Percentiles rank a stretch among this genome's conserved stretches.
These are phyloP conservation scores for Penicillium odoratum DNA, from an alignment of 495 filamentous ascomycete species.

Conservation along the genomic window DNA sequence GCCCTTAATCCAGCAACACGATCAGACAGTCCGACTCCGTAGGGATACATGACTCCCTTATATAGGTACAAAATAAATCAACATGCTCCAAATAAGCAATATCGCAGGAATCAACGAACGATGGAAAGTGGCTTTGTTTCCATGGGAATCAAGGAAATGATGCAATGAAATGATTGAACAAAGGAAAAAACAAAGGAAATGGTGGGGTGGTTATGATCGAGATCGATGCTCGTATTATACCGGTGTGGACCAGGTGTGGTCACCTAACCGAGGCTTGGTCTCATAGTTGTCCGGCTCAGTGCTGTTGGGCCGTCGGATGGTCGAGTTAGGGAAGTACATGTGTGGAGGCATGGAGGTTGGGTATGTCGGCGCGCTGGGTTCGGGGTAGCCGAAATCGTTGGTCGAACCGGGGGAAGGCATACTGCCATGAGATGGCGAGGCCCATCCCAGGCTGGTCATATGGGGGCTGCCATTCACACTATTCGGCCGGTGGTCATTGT, in stretches of 20 bases:
- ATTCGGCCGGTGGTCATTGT: slow-evolving; percentile 67
- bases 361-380: slow-evolving; percentile 59
- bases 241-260: slow-evolving; percentile 44
- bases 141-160: slow-evolving; percentile 30
- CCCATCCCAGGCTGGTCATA: slow-evolving; percentile 71
- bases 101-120: slow-evolving; percentile 17
- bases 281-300: slow-evolving; percentile 71
- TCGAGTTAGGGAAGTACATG: slow-evolving; percentile 61
- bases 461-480: slow-evolving; percentile 72
- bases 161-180: slow-evolving; percentile 21
- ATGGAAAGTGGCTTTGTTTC: slow-evolving; percentile 20
- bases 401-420: slow-evolving; percentile 67
- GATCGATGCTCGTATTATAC: slow-evolving; percentile 28
- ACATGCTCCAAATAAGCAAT: slow-evolving; percentile 23
- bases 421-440: slow-evolving; percentile 64
- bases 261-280: slow-evolving; percentile 51
- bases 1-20: slow-evolving; percentile 14
- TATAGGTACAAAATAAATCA: slow-evolving; percentile 31
- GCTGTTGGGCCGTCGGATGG: slow-evolving; percentile 67
- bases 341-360: slow-evolving; percentile 60
- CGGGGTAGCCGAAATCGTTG: slow-evolving; percentile 67
- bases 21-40: slow-evolving; percentile 40
- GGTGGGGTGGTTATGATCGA: neutral
- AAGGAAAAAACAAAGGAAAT: slow-evolving; percentile 23
- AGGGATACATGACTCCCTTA: slow-evolving; percentile 29